Conservation (phyloP, 441 rosid species). For the Biscutella laevigata region DNA sequence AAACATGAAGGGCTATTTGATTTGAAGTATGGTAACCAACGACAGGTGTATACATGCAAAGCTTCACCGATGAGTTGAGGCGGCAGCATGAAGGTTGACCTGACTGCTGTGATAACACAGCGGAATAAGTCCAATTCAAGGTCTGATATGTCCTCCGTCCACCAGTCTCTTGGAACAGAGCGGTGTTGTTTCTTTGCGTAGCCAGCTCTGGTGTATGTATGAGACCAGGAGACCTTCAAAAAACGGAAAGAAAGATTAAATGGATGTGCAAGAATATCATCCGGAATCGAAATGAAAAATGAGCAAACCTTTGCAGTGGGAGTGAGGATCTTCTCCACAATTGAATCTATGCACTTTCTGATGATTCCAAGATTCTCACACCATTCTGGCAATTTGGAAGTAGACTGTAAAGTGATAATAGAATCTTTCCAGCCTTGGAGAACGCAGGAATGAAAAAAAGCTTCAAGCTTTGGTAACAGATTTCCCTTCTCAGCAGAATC, state of each 20-base stretch:
- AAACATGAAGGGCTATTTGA: constrained; percentile 36
- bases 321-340: constrained; percentile 74
- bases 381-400: constrained; percentile 68
- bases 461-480: constrained; percentile 66
- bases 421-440: constrained; percentile 98
- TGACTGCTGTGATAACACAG: constrained; percentile 53
- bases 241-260: background rate
- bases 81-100: constrained; percentile 53
- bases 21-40: constrained; percentile 74
- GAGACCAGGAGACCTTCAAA: constrained; percentile 87
- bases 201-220: constrained; percentile 77
- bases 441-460: constrained; percentile 84
- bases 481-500: constrained; percentile 79
- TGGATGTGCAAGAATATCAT: background rate
- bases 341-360: constrained; percentile 74
- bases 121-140: constrained; percentile 80
- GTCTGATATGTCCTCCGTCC: constrained; percentile 95
- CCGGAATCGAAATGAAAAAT: background rate
- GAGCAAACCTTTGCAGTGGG: constrained; percentile 53
- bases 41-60: constrained; percentile 86
- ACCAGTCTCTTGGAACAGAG: constrained; percentile 91
- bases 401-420: constrained; percentile 58
- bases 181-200: constrained; percentile 46
- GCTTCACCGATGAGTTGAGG: constrained; percentile 95
- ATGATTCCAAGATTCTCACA: constrained; percentile 81